These are phyloP conservation scores for Pyrenopolyporus hunteri DNA, from an alignment of 495 filamentous ascomycete species.

Conservation along the genomic window DNA sequence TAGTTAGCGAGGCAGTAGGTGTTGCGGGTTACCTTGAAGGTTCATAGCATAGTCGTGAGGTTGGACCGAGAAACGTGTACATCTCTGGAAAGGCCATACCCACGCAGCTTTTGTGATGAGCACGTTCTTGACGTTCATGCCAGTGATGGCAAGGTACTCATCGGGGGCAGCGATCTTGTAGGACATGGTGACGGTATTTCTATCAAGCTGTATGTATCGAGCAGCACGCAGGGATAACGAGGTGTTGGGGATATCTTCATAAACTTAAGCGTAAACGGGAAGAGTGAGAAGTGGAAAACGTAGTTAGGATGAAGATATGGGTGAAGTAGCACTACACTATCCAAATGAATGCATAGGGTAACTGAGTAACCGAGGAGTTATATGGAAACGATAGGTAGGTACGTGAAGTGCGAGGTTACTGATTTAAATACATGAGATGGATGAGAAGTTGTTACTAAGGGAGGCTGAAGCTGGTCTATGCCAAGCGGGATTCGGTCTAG, in stretches of 20 bases:
- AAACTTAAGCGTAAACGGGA: not conserved
- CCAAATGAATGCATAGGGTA: too few relatives aligned
- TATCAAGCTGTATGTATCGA: not conserved
- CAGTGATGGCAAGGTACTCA: conserved; percentile 82
- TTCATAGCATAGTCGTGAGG: conserved; percentile 79
- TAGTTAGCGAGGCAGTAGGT: not conserved
- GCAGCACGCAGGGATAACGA: not conserved
- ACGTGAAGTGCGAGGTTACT: too few relatives aligned
- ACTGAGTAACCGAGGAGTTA: too few relatives aligned
- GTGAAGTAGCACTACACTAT: too few relatives aligned
- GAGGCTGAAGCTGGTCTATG: not conserved
- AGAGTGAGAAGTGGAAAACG: not conserved
- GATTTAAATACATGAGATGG: too few relatives aligned
- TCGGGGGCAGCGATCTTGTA: conserved; percentile 57
- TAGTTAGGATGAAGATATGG: too few relatives aligned
- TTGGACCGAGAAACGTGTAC: conserved; percentile 62
- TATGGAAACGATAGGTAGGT: too few relatives aligned
- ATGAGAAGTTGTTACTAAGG: not conserved
- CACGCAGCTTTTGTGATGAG: conserved; percentile 75
- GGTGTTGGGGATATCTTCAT: not conserved
- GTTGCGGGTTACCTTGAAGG: conserved; percentile 55
- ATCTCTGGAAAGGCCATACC: conserved; percentile 70
- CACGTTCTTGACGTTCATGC: conserved; percentile 71
- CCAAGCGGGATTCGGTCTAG: not conserved
- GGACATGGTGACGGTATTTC: conserved; percentile 43